Percentiles rank a stretch among this genome's conserved stretches.
phyloP scores from a whole-genome alignment of 75 land plant genomes.

The Azolla pinnata region DNA sequence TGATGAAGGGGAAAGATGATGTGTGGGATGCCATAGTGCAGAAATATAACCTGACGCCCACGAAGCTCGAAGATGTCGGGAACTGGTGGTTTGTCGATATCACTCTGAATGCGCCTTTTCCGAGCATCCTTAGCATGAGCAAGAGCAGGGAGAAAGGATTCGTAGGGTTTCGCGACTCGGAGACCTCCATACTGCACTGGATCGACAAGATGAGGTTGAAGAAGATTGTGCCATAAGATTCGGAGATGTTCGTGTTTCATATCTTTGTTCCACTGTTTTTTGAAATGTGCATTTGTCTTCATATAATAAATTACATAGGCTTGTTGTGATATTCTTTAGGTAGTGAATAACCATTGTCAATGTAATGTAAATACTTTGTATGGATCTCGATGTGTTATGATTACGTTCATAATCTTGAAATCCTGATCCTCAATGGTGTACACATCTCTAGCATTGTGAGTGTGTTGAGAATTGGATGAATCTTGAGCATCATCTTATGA shows the following conservation, averaged over 20 bases:
- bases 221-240: slow-evolving; percentile 51
- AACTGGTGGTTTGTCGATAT: slow-evolving; percentile 59
- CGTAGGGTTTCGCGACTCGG: slow-evolving; percentile 58
- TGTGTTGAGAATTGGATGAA: no score
- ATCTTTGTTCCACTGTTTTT: no score
- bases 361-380: no score
- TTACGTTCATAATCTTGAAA: no score
- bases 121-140: slow-evolving; percentile 43
- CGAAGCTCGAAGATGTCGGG: slow-evolving; percentile 50
- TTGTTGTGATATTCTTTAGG: no score
- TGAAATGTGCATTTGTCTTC: no score
- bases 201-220: slow-evolving; percentile 58
- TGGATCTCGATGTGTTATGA: no score
- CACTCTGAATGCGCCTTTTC: slow-evolving; percentile 11
- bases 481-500: no score
- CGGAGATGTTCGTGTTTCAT: neutral
- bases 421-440: no score
- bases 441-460: no score
- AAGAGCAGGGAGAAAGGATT: slow-evolving; percentile 86
- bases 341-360: no score
- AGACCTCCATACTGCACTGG: slow-evolving; percentile 36
- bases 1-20: slow-evolving; percentile 52
- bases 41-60: slow-evolving; percentile 30
- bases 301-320: no score
- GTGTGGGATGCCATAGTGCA: slow-evolving; percentile 72